phyloP scores from a whole-genome alignment of 2,329 filamentous ascomycete genomes.

The Phaeosphaeria sp. region DNA sequence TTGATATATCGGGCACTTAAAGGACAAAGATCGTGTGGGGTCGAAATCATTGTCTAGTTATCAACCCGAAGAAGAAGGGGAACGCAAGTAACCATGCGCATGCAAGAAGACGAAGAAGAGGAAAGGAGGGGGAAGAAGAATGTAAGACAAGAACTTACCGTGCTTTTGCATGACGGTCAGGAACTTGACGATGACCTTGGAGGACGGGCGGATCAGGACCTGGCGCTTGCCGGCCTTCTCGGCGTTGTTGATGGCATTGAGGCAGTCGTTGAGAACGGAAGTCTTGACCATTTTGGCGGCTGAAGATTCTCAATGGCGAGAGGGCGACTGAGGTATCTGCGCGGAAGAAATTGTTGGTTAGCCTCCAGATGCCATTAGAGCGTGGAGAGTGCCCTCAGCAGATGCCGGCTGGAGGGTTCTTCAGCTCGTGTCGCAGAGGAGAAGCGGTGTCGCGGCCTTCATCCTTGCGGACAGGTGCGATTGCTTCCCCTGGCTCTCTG shows the following conservation, averaged over 20 bases:
- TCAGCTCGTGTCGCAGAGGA: slow-evolving; percentile 65
- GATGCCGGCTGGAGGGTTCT: slow-evolving; percentile 65
- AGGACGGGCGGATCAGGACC: slow-evolving; percentile 95
- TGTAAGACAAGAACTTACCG: slow-evolving; percentile 70
- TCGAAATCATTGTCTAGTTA: slow-evolving; percentile 98
- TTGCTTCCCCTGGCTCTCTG: slow-evolving; percentile 59
- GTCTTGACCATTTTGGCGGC: slow-evolving; percentile 97
- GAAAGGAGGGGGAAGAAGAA: slow-evolving; percentile 16
- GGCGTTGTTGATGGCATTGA: slow-evolving; percentile 99
- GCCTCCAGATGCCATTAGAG: slow-evolving; percentile 68
- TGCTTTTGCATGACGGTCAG: slow-evolving; percentile 99
- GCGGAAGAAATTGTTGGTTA: slow-evolving; percentile 53
- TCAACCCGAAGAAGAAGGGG: slow-evolving; percentile 82
- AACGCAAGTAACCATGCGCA: slow-evolving; percentile 31
- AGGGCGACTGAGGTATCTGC: slow-evolving; percentile 67
- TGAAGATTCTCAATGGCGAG: slow-evolving; percentile 79
- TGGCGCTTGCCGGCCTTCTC: slow-evolving; percentile 99
- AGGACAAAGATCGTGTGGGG: slow-evolving; percentile 92
- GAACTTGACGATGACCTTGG: slow-evolving; percentile 99
- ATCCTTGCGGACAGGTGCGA: slow-evolving; percentile 42
- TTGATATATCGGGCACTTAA: slow-evolving; percentile 99
- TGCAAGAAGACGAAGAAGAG: no score
- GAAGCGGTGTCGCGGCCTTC: slow-evolving; percentile 53
- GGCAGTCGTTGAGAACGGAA: slow-evolving; percentile 98
- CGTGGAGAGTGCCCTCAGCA: slow-evolving; percentile 69